phyloP scores from a whole-genome alignment of 768 basidiomycete genomes.

The Rhodotorula graminis region DNA sequence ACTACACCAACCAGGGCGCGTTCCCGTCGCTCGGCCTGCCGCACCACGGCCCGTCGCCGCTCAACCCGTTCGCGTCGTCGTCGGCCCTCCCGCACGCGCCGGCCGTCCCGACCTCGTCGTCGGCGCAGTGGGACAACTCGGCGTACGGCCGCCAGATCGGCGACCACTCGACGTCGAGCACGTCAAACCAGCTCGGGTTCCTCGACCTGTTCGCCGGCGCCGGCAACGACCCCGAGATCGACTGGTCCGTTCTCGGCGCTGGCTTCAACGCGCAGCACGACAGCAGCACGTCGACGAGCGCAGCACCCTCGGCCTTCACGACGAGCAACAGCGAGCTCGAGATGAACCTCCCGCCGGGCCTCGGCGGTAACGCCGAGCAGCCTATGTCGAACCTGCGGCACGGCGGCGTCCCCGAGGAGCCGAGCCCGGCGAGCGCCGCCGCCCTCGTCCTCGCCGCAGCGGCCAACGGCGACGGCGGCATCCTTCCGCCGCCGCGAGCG shows the following conservation, averaged over 20 bases:
- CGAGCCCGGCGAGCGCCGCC: conserved; percentile 1
- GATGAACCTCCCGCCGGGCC: not conserved
- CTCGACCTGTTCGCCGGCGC: conserved; percentile 28
- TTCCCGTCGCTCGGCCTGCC: conserved; percentile 16
- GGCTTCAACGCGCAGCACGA: conserved; percentile 8
- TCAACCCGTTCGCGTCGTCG: conserved; percentile 28
- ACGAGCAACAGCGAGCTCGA: conserved; percentile 6
- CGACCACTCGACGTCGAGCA: not conserved
- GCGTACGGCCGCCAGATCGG: conserved; percentile 28
- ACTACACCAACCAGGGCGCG: conserved; percentile 5
- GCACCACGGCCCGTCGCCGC: conserved; percentile 21
- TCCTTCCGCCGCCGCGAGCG: conserved; percentile 1
- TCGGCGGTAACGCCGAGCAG: conserved; percentile 10
- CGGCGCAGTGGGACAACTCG: conserved; percentile 28
- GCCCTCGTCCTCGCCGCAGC: conserved; percentile 1
- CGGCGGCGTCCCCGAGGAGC: conserved; percentile 13
- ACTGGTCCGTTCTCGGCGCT: conserved; percentile 30
- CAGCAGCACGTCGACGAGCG: not conserved
- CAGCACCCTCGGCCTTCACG: conserved; percentile 8
- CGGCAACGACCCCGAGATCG: conserved; percentile 23
- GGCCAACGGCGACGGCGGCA: conserved; percentile 10
- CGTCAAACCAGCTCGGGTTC: conserved; percentile 21
- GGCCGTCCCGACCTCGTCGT: not conserved
- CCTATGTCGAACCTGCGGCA: conserved; percentile 28
- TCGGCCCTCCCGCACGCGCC: not conserved